These are phyloP conservation scores for Aspergillus texensis DNA, from an alignment of 2,329 filamentous ascomycete species.

Conservation along the genomic window DNA sequence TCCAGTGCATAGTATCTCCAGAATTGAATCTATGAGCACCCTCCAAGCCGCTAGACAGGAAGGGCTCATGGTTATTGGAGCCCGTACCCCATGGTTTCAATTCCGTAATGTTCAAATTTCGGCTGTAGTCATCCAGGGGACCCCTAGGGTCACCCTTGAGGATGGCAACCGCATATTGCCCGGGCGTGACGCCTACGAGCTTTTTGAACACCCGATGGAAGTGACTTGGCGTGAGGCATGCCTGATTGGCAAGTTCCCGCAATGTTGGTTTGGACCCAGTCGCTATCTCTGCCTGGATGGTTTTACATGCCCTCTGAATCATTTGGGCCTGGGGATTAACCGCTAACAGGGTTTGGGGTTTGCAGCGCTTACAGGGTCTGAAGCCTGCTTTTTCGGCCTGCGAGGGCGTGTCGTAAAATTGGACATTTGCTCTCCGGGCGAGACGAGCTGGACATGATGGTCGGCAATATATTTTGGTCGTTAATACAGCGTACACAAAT, in stretches of 20 bases:
- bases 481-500: conserved; percentile 61
- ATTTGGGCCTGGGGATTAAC: conserved; percentile 36
- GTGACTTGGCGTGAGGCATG: conserved; percentile 54
- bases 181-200: conserved; percentile 54
- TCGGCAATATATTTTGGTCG: conserved; percentile 60
- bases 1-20: conserved; percentile 28
- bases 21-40: background rate
- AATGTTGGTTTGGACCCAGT: conserved; percentile 42
- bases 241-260: conserved; percentile 50
- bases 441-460: conserved; percentile 61
- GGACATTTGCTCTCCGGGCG: conserved; percentile 58
- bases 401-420: conserved; percentile 53
- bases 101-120: background rate
- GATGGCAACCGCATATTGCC: conserved; percentile 34
- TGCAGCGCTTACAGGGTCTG: conserved; percentile 60
- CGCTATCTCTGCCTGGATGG: conserved; percentile 29
- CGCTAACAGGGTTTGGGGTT: conserved; percentile 43
- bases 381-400: conserved; percentile 56
- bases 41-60: background rate
- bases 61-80: background rate
- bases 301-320: conserved; percentile 35
- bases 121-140: background rate
- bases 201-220: conserved; percentile 60
- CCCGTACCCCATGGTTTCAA: background rate
- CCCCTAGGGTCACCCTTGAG: background rate